Conservation (phyloP, 2,329 filamentous ascomycete species). For the Epichloe gansuensis region DNA sequence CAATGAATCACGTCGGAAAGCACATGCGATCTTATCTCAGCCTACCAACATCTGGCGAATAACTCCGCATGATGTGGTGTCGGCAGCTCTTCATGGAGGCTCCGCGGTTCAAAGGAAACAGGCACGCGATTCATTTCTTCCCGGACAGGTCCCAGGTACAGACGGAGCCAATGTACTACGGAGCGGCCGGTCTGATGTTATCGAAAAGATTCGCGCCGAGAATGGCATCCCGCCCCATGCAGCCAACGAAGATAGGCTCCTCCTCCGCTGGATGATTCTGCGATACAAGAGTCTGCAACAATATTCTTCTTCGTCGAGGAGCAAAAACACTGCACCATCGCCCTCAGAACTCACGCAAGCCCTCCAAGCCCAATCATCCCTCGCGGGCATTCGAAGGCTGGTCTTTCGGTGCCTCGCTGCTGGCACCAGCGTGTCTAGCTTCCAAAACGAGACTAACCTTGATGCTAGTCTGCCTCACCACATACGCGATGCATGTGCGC, state of each 20-base stretch:
- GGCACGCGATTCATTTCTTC: background rate
- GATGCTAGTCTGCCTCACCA: slow-evolving; percentile 8
- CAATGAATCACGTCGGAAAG: slow-evolving; percentile 13
- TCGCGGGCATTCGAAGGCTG: slow-evolving; percentile 19
- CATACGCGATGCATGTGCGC: slow-evolving; percentile 14
- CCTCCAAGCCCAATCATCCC: slow-evolving; percentile 13
- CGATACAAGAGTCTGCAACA: slow-evolving; percentile 11
- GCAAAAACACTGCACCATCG: slow-evolving; percentile 1
- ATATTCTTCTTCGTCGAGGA: background rate
- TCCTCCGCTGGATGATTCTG: slow-evolving; percentile 25
- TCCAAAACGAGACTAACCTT: slow-evolving; percentile 3
- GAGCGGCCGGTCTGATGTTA: background rate
- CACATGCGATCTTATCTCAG: slow-evolving; percentile 12
- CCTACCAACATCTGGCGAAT: slow-evolving; percentile 25
- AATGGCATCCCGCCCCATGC: slow-evolving; percentile 21
- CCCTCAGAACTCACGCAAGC: slow-evolving; percentile 9
- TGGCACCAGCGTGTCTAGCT: slow-evolving; percentile 11
- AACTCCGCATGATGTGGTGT: slow-evolving; percentile 30
- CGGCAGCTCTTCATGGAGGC: slow-evolving; percentile 15
- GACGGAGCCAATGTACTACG: background rate
- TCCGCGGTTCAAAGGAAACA: background rate
- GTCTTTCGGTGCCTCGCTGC: slow-evolving; percentile 16
- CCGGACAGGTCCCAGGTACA: background rate
- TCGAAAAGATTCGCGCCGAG: slow-evolving; percentile 12
- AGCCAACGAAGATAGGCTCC: slow-evolving; percentile 15